Percentiles rank a stretch among this genome's conserved stretches.
These are phyloP conservation scores for Barnettozyma populi DNA, from an alignment of 805 yeast species.

Conservation along the genomic window DNA sequence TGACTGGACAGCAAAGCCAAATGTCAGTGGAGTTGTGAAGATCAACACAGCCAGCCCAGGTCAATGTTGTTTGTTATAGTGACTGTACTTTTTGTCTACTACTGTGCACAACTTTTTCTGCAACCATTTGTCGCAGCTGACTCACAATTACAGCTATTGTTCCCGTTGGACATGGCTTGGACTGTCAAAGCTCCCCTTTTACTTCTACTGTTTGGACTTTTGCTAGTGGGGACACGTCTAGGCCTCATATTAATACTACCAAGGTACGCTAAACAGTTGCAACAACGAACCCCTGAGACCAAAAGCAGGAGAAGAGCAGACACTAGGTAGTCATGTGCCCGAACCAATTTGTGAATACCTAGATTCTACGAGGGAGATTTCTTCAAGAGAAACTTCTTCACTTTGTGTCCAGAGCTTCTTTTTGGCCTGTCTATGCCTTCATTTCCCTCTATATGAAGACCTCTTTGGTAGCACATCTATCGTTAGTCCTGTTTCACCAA, in stretches of 20 bases:
- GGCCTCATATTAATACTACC: neutral
- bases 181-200: neutral
- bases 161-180: constrained; percentile 1
- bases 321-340: neutral
- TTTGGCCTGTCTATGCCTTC: too few relatives aligned
- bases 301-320: neutral
- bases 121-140: neutral
- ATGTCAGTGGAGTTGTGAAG: neutral
- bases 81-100: neutral
- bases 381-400: too few relatives aligned
- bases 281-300: neutral
- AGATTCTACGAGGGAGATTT: too few relatives aligned
- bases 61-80: neutral
- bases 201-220: neutral
- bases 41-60: neutral
- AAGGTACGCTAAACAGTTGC: neutral
- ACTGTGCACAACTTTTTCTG: constrained; percentile 1
- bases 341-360: too few relatives aligned
- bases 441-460: too few relatives aligned
- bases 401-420: too few relatives aligned
- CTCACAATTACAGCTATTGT: neutral
- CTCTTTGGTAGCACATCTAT: too few relatives aligned
- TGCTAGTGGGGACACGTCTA: constrained; percentile 1
- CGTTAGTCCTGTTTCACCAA: too few relatives aligned
- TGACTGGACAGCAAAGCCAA: neutral